Evolutionary conservation across 202 grass and related monocot genomes (phyloP).

Genomic region (Bolboschoenoplectus hybrid): DNA sequence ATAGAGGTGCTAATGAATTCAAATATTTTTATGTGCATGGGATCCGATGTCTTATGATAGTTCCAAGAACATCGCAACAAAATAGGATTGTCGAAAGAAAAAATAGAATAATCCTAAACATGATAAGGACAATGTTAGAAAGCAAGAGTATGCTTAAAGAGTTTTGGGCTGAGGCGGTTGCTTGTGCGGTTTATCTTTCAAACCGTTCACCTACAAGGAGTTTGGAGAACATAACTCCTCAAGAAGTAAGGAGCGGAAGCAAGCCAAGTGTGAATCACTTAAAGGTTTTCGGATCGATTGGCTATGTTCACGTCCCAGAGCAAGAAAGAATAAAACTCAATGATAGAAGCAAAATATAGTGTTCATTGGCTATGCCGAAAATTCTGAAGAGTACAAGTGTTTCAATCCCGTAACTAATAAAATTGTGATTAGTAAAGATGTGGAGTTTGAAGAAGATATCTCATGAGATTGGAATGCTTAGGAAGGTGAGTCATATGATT

Average conservation of each 20-base stretch:
- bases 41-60: not conserved
- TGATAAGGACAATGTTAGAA: too few relatives aligned
- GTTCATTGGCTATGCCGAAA: conserved; percentile 5
- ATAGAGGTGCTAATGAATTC: conserved; percentile 5
- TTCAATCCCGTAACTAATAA: not conserved
- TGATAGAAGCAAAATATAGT: not conserved
- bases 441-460: conserved; percentile 23
- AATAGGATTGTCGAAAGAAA: not conserved
- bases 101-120: too few relatives aligned
- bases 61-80: not conserved
- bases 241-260: too few relatives aligned
- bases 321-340: too few relatives aligned
- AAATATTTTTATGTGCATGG: not conserved
- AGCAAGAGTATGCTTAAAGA: too few relatives aligned
- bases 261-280: too few relatives aligned
- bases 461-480: not conserved
- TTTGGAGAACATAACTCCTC: too few relatives aligned
- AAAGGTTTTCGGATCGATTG: too few relatives aligned
- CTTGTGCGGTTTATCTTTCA: too few relatives aligned
- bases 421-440: conserved; percentile 6
- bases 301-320: too few relatives aligned
- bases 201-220: too few relatives aligned
- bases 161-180: too few relatives aligned
- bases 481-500: not conserved
- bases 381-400: not conserved